These are phyloP conservation scores for Talaromyces trachyspermus DNA, from an alignment of 495 filamentous ascomycete species.

Conservation along the genomic window DNA sequence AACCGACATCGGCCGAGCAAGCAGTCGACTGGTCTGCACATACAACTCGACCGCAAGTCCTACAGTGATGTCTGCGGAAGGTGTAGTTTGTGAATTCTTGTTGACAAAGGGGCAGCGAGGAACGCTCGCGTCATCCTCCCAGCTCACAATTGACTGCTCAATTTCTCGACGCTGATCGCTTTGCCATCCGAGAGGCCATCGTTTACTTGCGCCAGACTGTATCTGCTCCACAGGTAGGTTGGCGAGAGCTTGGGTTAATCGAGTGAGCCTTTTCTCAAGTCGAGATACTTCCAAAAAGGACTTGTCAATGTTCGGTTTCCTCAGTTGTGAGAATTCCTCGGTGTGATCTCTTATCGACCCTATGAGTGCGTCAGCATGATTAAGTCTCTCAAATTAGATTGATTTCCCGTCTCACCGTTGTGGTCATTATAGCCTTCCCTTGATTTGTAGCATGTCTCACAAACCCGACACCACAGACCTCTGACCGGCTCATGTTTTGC, in stretches of 20 bases:
- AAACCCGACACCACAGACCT: slow-evolving; percentile 90
- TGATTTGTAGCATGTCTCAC: slow-evolving; percentile 96
- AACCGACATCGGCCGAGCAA: slow-evolving; percentile 76
- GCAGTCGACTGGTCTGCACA: slow-evolving; percentile 77
- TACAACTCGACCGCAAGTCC: slow-evolving; percentile 85
- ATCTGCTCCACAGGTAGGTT: slow-evolving; percentile 57
- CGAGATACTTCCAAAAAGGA: slow-evolving; percentile 77
- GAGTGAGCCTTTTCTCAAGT: slow-evolving; percentile 84
- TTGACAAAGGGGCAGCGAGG: slow-evolving; percentile 78
- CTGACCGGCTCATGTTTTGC: slow-evolving; percentile 88
- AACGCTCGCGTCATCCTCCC: slow-evolving; percentile 87
- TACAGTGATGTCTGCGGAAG: slow-evolving; percentile 88
- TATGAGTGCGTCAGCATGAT: slow-evolving; percentile 12
- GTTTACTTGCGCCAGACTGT: slow-evolving; percentile 35
- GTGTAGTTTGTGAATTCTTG: slow-evolving; percentile 88
- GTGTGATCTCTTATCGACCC: slow-evolving; percentile 63
- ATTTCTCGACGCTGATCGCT: slow-evolving; percentile 64
- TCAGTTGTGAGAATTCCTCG: slow-evolving; percentile 53
- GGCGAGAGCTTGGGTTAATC: slow-evolving; percentile 76
- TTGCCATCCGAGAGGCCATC: slow-evolving; percentile 53
- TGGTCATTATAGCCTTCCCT: slow-evolving; percentile 93
- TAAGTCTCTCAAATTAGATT: neutral
- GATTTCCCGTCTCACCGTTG: slow-evolving; percentile 42
- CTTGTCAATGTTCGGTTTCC: slow-evolving; percentile 74
- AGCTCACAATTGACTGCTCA: slow-evolving; percentile 87